A percentile compares a stretch with the other conserved stretches of the same genome.
Conservation (phyloP, 305 asterid species). For the Petunia hybrid region DNA sequence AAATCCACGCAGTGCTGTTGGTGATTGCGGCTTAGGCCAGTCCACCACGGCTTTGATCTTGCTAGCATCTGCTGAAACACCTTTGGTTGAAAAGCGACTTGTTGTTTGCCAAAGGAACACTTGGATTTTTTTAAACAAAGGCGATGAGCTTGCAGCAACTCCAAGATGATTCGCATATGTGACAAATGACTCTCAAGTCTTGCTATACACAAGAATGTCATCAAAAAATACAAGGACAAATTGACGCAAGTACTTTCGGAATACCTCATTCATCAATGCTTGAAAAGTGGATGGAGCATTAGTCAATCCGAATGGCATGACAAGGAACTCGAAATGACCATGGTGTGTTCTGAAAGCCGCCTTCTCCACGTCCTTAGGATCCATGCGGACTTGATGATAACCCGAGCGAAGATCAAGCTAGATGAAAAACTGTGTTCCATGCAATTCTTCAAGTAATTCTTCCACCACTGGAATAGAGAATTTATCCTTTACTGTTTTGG, state of each 20-base stretch:
- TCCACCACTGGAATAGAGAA: too few relatives aligned
- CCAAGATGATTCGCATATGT: not conserved
- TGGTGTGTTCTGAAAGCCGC: not conserved
- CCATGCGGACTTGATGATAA: too few relatives aligned
- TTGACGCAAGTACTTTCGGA: not conserved
- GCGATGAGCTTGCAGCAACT: not conserved
- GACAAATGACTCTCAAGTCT: not conserved
- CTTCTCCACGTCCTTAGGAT: too few relatives aligned
- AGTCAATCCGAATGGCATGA: too few relatives aligned
- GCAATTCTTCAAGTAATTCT: too few relatives aligned
- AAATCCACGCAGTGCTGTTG: not conserved
- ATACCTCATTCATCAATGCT: not conserved
- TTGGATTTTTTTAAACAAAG: not conserved
- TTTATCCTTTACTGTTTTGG: too few relatives aligned
- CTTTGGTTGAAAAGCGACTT: not conserved
- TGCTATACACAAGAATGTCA: conserved; percentile 20
- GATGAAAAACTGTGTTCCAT: too few relatives aligned
- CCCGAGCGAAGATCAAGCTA: too few relatives aligned
- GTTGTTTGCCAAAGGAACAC: conserved; percentile 3
- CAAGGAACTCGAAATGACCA: conserved; percentile 15
- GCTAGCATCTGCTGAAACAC: not conserved
- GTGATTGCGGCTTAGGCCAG: not conserved
- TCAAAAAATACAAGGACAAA: conserved; percentile 21
- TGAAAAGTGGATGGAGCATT: too few relatives aligned
- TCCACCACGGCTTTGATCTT: not conserved